Conservation (phyloP, 371 early-diverging fungal species). For the Mortierella sp. region DNA sequence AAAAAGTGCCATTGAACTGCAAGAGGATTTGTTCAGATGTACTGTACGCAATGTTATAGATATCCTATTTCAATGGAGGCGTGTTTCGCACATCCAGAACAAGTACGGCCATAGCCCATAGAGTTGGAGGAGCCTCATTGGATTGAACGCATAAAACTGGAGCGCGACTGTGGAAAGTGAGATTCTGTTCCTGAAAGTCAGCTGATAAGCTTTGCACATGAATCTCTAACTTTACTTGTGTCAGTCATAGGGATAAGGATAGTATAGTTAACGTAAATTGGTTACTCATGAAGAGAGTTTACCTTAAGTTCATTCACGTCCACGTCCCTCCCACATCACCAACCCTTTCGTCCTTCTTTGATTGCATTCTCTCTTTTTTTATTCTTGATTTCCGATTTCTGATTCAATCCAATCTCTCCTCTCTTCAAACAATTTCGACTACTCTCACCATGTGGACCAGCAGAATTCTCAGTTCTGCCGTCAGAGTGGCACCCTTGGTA, state of each 20-base stretch:
- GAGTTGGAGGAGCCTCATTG: too few relatives aligned
- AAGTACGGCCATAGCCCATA: too few relatives aligned
- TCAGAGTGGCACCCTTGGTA: slow-evolving; percentile 32
- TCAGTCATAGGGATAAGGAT: slow-evolving; percentile 22
- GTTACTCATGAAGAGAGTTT: slow-evolving; percentile 25
- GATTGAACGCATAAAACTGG: too few relatives aligned
- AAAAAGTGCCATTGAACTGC: too few relatives aligned
- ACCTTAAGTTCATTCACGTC: not conserved
- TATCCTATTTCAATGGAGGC: too few relatives aligned
- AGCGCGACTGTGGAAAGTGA: too few relatives aligned
- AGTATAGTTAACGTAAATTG: slow-evolving; percentile 10
- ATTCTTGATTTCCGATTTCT: not conserved
- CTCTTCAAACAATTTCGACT: slow-evolving; percentile 1
- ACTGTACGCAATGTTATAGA: too few relatives aligned
- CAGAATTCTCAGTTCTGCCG: slow-evolving; percentile 30
- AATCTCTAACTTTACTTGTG: not conserved
- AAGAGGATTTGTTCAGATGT: too few relatives aligned
- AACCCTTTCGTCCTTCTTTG: not conserved
- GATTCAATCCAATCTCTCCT: slow-evolving; percentile 10
- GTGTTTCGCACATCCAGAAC: too few relatives aligned
- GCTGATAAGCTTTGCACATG: not conserved
- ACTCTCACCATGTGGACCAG: slow-evolving; percentile 38
- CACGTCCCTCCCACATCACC: not conserved
- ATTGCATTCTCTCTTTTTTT: slow-evolving; percentile 1
- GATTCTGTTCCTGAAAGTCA: too few relatives aligned